Base-by-base conservation (phyloP, 352 stramenopile genomes). In the Phytophthora uliginosa region DNA sequence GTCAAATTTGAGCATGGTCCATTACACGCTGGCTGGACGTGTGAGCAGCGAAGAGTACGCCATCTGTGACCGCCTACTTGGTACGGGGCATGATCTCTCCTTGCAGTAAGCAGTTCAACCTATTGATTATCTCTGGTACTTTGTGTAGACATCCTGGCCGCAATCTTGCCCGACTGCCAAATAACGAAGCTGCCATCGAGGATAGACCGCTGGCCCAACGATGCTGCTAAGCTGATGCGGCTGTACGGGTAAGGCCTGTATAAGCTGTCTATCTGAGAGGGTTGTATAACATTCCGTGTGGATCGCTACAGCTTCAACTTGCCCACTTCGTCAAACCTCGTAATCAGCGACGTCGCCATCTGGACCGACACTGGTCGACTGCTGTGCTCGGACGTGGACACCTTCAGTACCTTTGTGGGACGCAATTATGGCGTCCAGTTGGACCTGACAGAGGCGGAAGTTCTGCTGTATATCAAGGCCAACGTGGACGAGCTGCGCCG, bases 41-140 rank as follows among this genome's bases (percentile, higher is more conserved):
- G 87, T 92, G 40, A 92, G 79, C 62, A 91, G 82, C 62, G 83
- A 92, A 55, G 85, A 93, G 48, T 94, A 91, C 57, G 84, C 84
- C 47, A 87, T 93, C 59, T 93, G 87, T 59, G 87, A 93, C 60
- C 82, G 87, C 12, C 66, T 94, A 10, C 73, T 93, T 8, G 87
- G 87, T 94, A 69, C 36, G 74, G 26, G 45, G 18, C 26, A 28
- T 24, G 38, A 31, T 57, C 4, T 59, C 17, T 48, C n/a, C 22
- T 51, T 51, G 20, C 28, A 31, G 26, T 18, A 15, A 45, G 13
- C 12, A 17, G 12, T 45, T 45, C 38, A 45, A n/a, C 18, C 38
- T 45, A 17, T 17, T n/a, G 18, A 45, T 31, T 31, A 31, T 31
- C 15, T n/a, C 38, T 15, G 31, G 13, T 31, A 2, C 20, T 5